Percentiles rank a stretch among this genome's conserved stretches.
These are phyloP conservation scores for Hypoxylon sp. DNA, from an alignment of 2,329 filamentous ascomycete species.

Conservation along the genomic window DNA sequence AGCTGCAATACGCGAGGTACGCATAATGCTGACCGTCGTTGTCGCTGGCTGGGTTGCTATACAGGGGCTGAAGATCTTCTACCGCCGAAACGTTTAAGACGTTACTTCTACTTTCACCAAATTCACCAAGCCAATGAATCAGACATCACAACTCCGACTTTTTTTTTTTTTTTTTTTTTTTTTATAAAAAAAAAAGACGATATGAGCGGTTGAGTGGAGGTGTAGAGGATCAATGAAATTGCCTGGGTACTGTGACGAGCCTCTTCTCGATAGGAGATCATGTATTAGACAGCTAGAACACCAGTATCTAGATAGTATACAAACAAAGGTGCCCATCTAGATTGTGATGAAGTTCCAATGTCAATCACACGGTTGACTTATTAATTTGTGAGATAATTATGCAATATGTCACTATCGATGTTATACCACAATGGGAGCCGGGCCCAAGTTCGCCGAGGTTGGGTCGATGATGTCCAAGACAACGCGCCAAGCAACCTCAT, in stretches of 20 bases:
- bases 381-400: no score
- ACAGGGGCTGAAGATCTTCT: constrained; percentile 44
- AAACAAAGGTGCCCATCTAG: neutral
- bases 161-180: no score
- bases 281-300: neutral
- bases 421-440: constrained; percentile 22
- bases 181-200: no score
- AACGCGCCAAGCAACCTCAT: constrained; percentile 5
- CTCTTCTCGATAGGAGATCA: neutral
- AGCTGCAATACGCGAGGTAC: constrained; percentile 48
- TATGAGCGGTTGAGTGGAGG: no score
- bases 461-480: constrained; percentile 23
- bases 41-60: constrained; percentile 52
- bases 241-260: neutral
- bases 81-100: constrained; percentile 31
- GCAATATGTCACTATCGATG: neutral
- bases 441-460: constrained; percentile 14
- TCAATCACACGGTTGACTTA: no score
- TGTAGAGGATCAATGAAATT: neutral
- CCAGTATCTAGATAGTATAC: neutral
- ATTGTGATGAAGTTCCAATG: no score
- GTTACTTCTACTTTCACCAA: neutral
- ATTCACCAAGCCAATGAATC: neutral
- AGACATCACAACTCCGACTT: neutral
- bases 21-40: constrained; percentile 47